A percentile compares a stretch with the other conserved stretches of the same genome.
Conservation (phyloP, 2,329 filamentous ascomycete species). For the Trichoderma citrinoviride region DNA sequence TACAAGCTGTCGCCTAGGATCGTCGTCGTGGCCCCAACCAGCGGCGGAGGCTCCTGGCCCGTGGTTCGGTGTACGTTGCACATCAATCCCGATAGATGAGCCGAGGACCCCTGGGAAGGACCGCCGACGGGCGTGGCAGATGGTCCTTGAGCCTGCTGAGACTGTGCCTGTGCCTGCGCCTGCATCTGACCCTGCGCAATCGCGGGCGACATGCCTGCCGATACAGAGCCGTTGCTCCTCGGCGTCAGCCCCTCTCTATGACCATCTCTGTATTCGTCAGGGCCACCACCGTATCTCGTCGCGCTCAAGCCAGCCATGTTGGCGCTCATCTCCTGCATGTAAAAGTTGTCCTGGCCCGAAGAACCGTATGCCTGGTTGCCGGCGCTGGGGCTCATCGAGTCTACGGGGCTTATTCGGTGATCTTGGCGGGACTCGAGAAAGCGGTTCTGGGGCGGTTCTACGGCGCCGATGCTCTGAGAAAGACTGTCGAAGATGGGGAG, state of each 20-base stretch:
- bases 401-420: constrained; percentile 49
- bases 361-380: constrained; percentile 38
- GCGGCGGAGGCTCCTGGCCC: constrained; percentile 81
- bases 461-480: constrained; percentile 31
- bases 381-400: constrained; percentile 39
- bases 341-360: constrained; percentile 32
- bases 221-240: constrained; percentile 53
- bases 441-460: constrained; percentile 15
- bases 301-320: constrained; percentile 48
- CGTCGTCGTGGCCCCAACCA: constrained; percentile 93
- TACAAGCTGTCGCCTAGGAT: constrained; percentile 94
- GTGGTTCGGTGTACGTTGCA: constrained; percentile 81
- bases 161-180: constrained; percentile 33
- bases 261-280: constrained; percentile 36
- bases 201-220: constrained; percentile 57
- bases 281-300: constrained; percentile 42
- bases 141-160: background rate
- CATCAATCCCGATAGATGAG: constrained; percentile 64
- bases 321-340: constrained; percentile 41
- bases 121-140: constrained; percentile 37
- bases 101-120: constrained; percentile 48
- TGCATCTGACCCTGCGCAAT: constrained; percentile 26
- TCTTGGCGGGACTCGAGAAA: constrained; percentile 35
- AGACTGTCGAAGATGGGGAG: constrained; percentile 29
- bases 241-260: constrained; percentile 47